Evolutionary conservation across 805 yeast species (phyloP).

Genomic region (Suhomyces sp.): DNA sequence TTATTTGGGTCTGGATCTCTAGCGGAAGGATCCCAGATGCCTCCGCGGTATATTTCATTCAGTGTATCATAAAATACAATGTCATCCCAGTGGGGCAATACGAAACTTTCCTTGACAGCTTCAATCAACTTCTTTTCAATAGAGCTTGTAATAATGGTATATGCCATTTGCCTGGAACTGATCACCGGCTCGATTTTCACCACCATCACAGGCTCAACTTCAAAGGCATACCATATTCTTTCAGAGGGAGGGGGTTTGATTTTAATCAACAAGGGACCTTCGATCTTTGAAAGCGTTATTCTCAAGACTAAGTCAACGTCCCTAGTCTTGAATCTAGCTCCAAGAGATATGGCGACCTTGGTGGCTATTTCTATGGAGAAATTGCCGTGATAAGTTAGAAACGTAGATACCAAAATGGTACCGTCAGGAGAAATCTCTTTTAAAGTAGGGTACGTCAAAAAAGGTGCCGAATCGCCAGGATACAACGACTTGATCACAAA

Average conservation of each 20-base stretch:
- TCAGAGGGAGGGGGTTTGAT: constrained; percentile 89
- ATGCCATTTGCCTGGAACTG: constrained; percentile 76
- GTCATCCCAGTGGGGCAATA: constrained; percentile 88
- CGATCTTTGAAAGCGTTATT: constrained; percentile 61
- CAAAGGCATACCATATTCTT: constrained; percentile 88
- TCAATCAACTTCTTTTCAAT: constrained; percentile 78
- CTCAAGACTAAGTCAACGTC: constrained; percentile 75
- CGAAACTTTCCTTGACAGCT: constrained; percentile 74
- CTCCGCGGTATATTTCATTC: constrained; percentile 80
- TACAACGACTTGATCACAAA: constrained; percentile 68
- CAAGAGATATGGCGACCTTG: constrained; percentile 70
- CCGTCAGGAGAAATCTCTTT: constrained; percentile 79
- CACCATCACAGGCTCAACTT: constrained; percentile 70
- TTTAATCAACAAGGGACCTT: constrained; percentile 68
- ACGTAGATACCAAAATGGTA: constrained; percentile 55
- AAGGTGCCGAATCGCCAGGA: constrained; percentile 80
- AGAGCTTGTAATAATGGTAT: constrained; percentile 72
- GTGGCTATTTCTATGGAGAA: constrained; percentile 76
- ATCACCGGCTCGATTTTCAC: constrained; percentile 87
- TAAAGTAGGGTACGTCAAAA: constrained; percentile 68
- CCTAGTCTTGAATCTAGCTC: constrained; percentile 68
- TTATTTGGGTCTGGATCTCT: neutral
- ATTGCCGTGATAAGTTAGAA: constrained; percentile 72
- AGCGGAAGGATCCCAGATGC: constrained; percentile 70
- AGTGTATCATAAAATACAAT: constrained; percentile 64